Conservation (phyloP, 2,329 filamentous ascomycete genomes). For the Talaromyces albobiverticillius region DNA sequence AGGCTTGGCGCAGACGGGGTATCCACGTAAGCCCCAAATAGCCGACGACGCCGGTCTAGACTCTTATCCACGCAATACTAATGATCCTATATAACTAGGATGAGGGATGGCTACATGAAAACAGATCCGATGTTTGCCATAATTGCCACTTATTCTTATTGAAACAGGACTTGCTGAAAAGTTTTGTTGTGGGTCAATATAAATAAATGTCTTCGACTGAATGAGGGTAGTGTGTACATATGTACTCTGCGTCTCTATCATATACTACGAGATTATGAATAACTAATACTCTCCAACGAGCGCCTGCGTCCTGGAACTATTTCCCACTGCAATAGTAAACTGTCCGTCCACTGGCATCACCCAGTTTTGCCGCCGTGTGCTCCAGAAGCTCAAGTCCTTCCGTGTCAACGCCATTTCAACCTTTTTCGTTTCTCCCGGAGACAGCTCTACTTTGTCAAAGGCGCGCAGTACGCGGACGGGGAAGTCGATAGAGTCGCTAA, state of each 20-base stretch:
- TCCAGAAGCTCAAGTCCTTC: slow-evolving; percentile 72
- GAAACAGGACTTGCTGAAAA: no score
- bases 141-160: no score
- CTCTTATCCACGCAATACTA: background rate
- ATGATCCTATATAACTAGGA: no score
- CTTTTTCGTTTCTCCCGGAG: slow-evolving; percentile 51
- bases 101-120: no score
- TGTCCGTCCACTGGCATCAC: slow-evolving; percentile 49
- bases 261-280: background rate
- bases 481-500: slow-evolving; percentile 56
- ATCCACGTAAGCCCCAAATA: background rate
- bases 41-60: background rate
- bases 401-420: slow-evolving; percentile 62
- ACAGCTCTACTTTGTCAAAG: slow-evolving; percentile 66
- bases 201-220: no score
- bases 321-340: slow-evolving; percentile 34
- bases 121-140: no score
- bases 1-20: background rate
- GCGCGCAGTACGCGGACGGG: slow-evolving; percentile 62
- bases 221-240: no score
- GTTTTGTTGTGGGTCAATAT: no score
- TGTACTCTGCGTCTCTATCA: background rate
- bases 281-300: slow-evolving; percentile 27
- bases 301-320: slow-evolving; percentile 34
- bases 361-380: slow-evolving; percentile 67